Base-by-base conservation (phyloP, 192 early-diverging fungal genomes). In the Gryganskiella cystojenkinii region DNA sequence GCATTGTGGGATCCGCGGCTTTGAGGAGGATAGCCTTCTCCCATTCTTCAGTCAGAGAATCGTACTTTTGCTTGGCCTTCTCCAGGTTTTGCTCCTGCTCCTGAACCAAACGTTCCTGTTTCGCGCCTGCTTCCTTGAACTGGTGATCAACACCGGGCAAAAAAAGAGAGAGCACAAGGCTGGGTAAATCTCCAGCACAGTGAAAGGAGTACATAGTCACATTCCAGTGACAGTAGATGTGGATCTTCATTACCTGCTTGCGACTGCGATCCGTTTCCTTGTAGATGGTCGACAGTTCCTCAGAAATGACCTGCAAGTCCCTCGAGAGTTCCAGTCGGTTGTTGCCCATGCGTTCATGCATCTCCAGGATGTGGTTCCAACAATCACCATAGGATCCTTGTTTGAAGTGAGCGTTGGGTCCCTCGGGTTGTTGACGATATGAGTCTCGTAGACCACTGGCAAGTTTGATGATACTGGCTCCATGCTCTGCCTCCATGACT, bases 401-500 rank as follows among this genome's bases (percentile, higher is more conserved):
- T 34, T 71, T 63, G 31, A 58, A 52, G 54, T 72, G 47, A 2
- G 66, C 54, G 11, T 37, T 27, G 45, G 20, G 66, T 67, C 89
- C 85, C 81, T 89, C 70, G 71, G 86, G 58, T 83, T 92, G 30
- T 81, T 71, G 67, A 42, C 89, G 84, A 79, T 84, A 86, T 19
- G 82, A 62, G 69, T 90, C 90, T 30, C 83, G 81, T 58, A 87
- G 84, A 49, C 69, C 73, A 28, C 90, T 91, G 9, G 90, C 86
- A 0, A 97, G 81, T 65, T 95, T 96, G 35, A 89, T 81, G 83
- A 99, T 85, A 44, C 85, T 82, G 44, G 90, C 84, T 24, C 90
- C 92, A 78, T 99, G 98, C 42, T 97, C 94, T 55, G 95, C 95
- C 70, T 99, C 97, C 37, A 98, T 92, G 5, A 83, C 70, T 2